These are phyloP conservation scores for Magnaporthiopsis incrustans DNA, from an alignment of 2,329 filamentous ascomycete species.

Conservation along the genomic window DNA sequence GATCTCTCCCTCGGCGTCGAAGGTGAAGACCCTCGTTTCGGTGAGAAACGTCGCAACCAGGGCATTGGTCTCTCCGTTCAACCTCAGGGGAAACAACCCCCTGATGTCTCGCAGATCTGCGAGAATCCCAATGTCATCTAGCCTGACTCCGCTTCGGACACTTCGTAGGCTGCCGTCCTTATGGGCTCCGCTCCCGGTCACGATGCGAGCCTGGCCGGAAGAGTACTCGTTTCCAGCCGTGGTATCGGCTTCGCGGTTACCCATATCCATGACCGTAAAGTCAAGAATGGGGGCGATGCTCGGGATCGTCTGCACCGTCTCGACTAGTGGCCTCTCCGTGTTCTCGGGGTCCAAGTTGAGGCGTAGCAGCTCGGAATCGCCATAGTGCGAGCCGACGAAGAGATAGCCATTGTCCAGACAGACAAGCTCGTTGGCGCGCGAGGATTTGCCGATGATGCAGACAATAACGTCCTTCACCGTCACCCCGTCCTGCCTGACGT, in stretches of 20 bases:
- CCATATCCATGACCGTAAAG: constrained; percentile 94
- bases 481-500: constrained; percentile 53
- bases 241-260: constrained; percentile 65
- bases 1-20: constrained; percentile 65
- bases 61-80: constrained; percentile 47
- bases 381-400: constrained; percentile 87
- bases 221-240: constrained; percentile 81
- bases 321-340: constrained; percentile 31
- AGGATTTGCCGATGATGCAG: constrained; percentile 55
- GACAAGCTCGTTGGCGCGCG: constrained; percentile 69
- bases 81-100: constrained; percentile 62
- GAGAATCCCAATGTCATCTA: constrained; percentile 78
- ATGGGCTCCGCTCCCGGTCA: constrained; percentile 86
- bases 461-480: constrained; percentile 68
- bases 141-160: constrained; percentile 85
- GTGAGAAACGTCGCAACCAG: constrained; percentile 74
- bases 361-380: constrained; percentile 76
- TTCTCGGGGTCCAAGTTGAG: constrained; percentile 44
- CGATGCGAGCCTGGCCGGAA: constrained; percentile 86
- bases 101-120: constrained; percentile 69
- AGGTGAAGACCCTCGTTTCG: constrained; percentile 76
- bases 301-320: constrained; percentile 64
- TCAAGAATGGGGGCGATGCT: constrained; percentile 90
- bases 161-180: constrained; percentile 83
- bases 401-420: constrained; percentile 55